A percentile compares a stretch with the other conserved stretches of the same genome.
Conservation (phyloP, 2,329 filamentous ascomycete species). For the Diaporthe capsici region DNA sequence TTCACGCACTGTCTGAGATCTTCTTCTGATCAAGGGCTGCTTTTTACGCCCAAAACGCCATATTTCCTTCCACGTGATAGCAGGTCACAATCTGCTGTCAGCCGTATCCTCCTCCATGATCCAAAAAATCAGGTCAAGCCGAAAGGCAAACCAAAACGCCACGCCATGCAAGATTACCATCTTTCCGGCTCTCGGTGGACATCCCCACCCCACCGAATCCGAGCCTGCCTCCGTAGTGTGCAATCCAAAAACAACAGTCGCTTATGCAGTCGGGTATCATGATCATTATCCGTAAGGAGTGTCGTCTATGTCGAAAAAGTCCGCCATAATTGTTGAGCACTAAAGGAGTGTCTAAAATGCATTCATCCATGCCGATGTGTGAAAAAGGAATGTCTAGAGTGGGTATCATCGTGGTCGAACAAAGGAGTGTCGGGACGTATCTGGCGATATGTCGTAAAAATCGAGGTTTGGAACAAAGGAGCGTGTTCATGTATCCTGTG, state of each 20-base stretch:
- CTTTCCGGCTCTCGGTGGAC: conserved; percentile 9
- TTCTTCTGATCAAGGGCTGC: conserved; percentile 22
- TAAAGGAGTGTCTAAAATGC: conserved; percentile 50
- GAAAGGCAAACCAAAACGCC: conserved; percentile 38
- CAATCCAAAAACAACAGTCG: conserved; percentile 55
- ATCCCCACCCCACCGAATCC: conserved; percentile 12
- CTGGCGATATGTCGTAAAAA: conserved; percentile 44
- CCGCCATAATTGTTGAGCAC: conserved; percentile 53
- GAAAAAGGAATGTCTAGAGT: conserved; percentile 61
- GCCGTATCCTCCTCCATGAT: conserved; percentile 1
- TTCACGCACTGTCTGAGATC: conserved; percentile 31
- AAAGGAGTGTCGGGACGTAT: conserved; percentile 51
- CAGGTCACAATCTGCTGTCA: conserved; percentile 26
- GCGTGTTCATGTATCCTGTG: conserved; percentile 51
- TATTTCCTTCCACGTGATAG: neutral
- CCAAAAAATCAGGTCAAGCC: conserved; percentile 1
- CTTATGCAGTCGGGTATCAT: conserved; percentile 68
- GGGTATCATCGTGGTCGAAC: conserved; percentile 54
- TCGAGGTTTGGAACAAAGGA: conserved; percentile 46
- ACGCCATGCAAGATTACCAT: conserved; percentile 40
- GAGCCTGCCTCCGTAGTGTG: conserved; percentile 31
- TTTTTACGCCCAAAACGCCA: conserved; percentile 36
- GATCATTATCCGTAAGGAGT: conserved; percentile 61
- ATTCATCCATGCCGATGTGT: conserved; percentile 51
- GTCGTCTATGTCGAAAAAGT: conserved; percentile 56